Base-by-base conservation (phyloP, 345 rosid genomes). In the Corchorus capsularis region DNA sequence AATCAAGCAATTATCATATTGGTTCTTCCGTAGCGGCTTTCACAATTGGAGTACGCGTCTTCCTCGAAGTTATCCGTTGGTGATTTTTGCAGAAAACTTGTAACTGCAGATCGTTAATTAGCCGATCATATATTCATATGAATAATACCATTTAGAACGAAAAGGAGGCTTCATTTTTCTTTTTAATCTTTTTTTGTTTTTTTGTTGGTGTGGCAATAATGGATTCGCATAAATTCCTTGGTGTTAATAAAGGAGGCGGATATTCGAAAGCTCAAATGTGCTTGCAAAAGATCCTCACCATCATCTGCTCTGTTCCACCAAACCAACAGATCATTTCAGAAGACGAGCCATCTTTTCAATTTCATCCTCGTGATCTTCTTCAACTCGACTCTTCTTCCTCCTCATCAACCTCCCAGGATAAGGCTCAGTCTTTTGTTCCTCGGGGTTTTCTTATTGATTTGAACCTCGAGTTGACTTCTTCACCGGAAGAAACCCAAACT, bases 261-360 rank as follows among this genome's bases (percentile, higher is more conserved):
- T 35, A 62, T 62, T 62, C 66, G 19, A 62, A 62, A 62, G 45
- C 66, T 62, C 45, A 62, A 34, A 35, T 34, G 66, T 34, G 43
- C 45, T 62, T 34, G 43, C 43, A 62, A 34, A 62, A 62, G 19
- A 62, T 62, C 43, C 66, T 62, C 6, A 8, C 1, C n/a, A 12
- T 60, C 63, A 60, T 60, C 63, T 12, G 39, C 63, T 60, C 63
- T 5, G 5, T 27, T 60, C 37, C 63, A 27, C 17, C 63, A 3
- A 15, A 60, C 6, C 39, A 27, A 32, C 63, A 60, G 27, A 27
- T 27, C 27, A 27, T 22, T 35, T 32, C 63, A 12, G 5, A 27
- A 60, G 39, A 16, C 10, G 5, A 61, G 5, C 41, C 64, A 13
- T 12, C 65, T 61, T 61, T 61, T 34, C 65, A 61, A 32, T 61